These are phyloP conservation scores for Kodamaea kaohsiungensis DNA, from an alignment of 805 yeast species.

Conservation along the genomic window DNA sequence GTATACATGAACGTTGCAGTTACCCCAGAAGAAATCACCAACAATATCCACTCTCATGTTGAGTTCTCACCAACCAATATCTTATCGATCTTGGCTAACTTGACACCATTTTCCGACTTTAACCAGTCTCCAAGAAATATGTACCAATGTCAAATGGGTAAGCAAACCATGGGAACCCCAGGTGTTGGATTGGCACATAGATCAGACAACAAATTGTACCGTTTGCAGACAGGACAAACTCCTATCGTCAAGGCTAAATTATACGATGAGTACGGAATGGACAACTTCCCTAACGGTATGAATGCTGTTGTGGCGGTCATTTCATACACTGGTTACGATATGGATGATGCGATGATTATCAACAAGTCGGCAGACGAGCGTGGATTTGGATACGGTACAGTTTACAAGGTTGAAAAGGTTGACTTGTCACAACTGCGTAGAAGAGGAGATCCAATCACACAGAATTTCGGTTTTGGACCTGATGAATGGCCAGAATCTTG, in stretches of 20 bases:
- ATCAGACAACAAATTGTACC: conserved; percentile 91
- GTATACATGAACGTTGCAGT: conserved; percentile 96
- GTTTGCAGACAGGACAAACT: conserved; percentile 93
- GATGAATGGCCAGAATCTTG: conserved; percentile 93
- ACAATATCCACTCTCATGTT: conserved; percentile 83
- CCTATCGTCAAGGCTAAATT: conserved; percentile 93
- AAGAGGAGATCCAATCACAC: conserved; percentile 92
- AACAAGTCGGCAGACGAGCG: conserved; percentile 97
- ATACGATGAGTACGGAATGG: conserved; percentile 97
- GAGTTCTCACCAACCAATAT: conserved; percentile 95
- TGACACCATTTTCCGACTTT: conserved; percentile 97
- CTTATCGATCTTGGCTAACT: conserved; percentile 89
- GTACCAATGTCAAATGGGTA: conserved; percentile 99
- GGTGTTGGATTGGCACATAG: conserved; percentile 93
- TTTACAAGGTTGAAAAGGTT: conserved; percentile 90
- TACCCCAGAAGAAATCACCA: conserved; percentile 85
- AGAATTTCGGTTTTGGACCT: conserved; percentile 90
- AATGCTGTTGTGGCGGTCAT: conserved; percentile 99
- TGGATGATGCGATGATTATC: conserved; percentile 99
- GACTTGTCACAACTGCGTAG: conserved; percentile 77
- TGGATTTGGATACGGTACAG: conserved; percentile 97
- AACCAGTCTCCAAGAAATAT: conserved; percentile 99
- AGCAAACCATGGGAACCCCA: conserved; percentile 99
- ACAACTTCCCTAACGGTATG: conserved; percentile 96
- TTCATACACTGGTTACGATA: conserved; percentile 98